A percentile compares a stretch with the other conserved stretches of the same genome.
These are phyloP conservation scores for Stephania cephalantha DNA, from an alignment of 164 flowering plant species.

Conservation along the genomic window DNA sequence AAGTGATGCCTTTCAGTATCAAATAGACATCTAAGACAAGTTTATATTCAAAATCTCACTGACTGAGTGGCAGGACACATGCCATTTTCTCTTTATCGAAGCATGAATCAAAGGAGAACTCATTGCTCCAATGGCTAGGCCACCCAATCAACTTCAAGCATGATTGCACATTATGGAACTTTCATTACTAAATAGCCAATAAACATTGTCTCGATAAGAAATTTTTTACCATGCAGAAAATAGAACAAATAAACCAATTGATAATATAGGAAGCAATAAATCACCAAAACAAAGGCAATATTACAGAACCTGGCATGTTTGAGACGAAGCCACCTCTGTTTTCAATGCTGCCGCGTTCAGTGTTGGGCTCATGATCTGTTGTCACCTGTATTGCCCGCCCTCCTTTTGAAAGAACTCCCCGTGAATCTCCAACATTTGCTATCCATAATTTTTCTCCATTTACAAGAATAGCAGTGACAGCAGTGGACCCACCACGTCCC, in stretches of 20 bases:
- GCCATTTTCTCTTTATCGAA: neutral
- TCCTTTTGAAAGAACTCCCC: conserved; percentile 66
- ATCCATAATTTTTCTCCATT: conserved; percentile 61
- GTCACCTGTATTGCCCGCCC: conserved; percentile 62
- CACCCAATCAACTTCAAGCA: neutral
- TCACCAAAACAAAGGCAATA: neutral
- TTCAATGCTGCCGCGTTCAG: conserved; percentile 74
- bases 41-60: no score
- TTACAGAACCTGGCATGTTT: conserved; percentile 68
- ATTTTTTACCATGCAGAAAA: neutral
- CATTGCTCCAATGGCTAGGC: neutral
- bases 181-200: neutral
- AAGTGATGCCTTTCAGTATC: neutral
- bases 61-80: neutral
- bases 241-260: neutral
- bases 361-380: conserved; percentile 73
- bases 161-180: neutral
- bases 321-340: conserved; percentile 75
- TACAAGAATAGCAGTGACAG: conserved; percentile 78
- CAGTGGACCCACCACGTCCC: conserved; percentile 85
- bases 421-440: conserved; percentile 86
- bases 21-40: neutral
- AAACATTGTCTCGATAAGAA: neutral
- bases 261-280: neutral
- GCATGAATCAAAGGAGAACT: neutral